phyloP scores from a whole-genome alignment of 139 green algal genomes.

The Klebsormidium nitens region DNA sequence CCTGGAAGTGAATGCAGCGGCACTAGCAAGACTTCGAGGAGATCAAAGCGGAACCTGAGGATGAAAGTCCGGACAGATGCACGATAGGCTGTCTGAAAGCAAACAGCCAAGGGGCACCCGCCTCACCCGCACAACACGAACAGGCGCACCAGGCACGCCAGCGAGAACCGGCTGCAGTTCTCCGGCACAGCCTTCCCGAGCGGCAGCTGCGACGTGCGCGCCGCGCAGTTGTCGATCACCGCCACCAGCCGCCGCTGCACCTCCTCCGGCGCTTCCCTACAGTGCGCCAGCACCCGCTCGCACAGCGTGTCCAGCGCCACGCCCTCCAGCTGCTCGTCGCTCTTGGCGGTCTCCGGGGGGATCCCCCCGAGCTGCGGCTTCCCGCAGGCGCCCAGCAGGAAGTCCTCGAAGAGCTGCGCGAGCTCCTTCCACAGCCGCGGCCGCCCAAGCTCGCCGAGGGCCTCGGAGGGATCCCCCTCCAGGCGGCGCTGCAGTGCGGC shows the following conservation, averaged over 20 bases:
- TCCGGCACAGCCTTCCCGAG: constrained; percentile 21
- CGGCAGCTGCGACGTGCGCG: constrained; percentile 8
- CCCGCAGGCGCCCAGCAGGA: constrained; percentile 29
- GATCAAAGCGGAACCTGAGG: no score
- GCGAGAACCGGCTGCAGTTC: constrained; percentile 54
- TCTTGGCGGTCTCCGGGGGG: constrained; percentile 5
- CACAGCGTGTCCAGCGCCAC: constrained; percentile 67
- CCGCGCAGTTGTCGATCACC: constrained; percentile 55
- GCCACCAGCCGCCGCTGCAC: constrained; percentile 48
- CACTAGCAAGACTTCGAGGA: no score
- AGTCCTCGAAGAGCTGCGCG: constrained; percentile 30
- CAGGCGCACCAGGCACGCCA: constrained; percentile 74
- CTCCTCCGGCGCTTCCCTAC: constrained; percentile 46
- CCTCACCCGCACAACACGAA: constrained; percentile 71
- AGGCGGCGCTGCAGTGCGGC: not conserved
- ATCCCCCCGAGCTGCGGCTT: not conserved
- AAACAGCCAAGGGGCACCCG: no score
- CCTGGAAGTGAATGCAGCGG: no score
- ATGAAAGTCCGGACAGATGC: no score
- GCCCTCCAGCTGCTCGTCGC: constrained; percentile 58
- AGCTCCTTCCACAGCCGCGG: constrained; percentile 30
- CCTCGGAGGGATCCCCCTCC: not conserved
- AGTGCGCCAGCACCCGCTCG: constrained; percentile 59
- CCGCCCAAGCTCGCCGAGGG: not conserved
- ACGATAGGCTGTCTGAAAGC: no score